These are phyloP conservation scores for Sclerotinia glacialis DNA, from an alignment of 2,329 filamentous ascomycete species.

Conservation along the genomic window DNA sequence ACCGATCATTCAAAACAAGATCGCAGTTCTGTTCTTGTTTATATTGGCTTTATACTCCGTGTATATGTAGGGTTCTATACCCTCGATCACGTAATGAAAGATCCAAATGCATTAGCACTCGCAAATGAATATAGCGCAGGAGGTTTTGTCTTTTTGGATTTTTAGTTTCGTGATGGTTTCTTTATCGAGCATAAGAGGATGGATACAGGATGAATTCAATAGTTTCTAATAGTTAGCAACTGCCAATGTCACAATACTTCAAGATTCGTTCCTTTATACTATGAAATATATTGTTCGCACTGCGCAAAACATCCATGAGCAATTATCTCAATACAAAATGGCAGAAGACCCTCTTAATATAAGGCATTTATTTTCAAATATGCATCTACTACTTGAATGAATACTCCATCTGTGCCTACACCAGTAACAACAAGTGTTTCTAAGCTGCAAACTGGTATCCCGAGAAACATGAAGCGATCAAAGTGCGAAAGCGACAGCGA, in stretches of 20 bases:
- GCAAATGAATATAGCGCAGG: background rate
- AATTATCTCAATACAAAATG: background rate
- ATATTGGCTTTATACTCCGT: rapidly evolving
- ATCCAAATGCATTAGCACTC: background rate
- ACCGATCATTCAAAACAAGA: background rate
- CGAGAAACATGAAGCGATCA: background rate
- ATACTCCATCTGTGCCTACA: background rate
- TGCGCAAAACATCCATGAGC: background rate
- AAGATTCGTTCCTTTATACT: background rate
- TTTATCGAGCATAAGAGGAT: background rate
- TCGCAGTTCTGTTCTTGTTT: background rate
- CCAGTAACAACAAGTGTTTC: background rate
- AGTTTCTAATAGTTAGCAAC: background rate
- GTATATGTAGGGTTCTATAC: background rate
- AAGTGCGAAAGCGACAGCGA: background rate
- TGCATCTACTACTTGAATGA: background rate
- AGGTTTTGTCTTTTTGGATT: background rate
- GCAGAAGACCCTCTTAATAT: background rate
- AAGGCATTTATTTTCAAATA: background rate
- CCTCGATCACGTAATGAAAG: rapidly evolving
- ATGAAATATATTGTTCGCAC: background rate
- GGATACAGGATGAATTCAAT: background rate
- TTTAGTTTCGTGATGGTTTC: background rate
- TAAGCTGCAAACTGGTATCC: background rate
- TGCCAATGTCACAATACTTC: background rate